A percentile compares a stretch with the other conserved stretches of the same genome.
phyloP scores from a whole-genome alignment of 164 flowering plant genomes.

The Aristolochia californica region DNA sequence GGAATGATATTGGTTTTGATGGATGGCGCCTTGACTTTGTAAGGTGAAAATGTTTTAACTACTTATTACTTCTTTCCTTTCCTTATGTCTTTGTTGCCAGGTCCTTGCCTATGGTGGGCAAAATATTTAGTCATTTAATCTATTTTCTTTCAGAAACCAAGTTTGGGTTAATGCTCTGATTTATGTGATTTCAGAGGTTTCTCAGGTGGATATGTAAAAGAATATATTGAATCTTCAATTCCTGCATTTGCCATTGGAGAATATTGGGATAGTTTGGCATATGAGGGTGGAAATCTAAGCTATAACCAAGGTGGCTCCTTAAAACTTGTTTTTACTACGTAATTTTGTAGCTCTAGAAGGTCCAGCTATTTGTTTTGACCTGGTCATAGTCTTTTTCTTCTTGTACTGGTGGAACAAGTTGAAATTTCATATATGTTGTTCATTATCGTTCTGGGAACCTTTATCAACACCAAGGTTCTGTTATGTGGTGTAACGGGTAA shows the following conservation, averaged over 20 bases:
- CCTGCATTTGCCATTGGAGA: constrained; percentile 64
- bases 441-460: too few species aligned
- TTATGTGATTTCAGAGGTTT: constrained; percentile 31
- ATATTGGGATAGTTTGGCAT: constrained; percentile 56
- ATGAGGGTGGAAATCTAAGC: constrained; percentile 47
- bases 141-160: too few species aligned
- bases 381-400: neutral
- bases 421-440: too few species aligned
- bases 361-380: too few species aligned
- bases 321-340: neutral
- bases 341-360: too few species aligned
- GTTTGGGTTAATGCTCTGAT: too few species aligned
- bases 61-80: neutral
- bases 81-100: neutral
- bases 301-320: constrained; percentile 46
- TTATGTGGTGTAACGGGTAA: too few species aligned
- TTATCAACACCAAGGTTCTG: too few species aligned
- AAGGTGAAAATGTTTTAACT: constrained; percentile 20
- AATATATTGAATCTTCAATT: constrained; percentile 43
- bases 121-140: neutral
- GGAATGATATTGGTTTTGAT: constrained; percentile 48
- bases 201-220: constrained; percentile 49
- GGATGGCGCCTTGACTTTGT: constrained; percentile 71
- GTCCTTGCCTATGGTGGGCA: neutral
- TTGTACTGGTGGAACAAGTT: neutral